Base-by-base conservation (phyloP, 106 monocot species). In the Xerophyta viscosa region DNA sequence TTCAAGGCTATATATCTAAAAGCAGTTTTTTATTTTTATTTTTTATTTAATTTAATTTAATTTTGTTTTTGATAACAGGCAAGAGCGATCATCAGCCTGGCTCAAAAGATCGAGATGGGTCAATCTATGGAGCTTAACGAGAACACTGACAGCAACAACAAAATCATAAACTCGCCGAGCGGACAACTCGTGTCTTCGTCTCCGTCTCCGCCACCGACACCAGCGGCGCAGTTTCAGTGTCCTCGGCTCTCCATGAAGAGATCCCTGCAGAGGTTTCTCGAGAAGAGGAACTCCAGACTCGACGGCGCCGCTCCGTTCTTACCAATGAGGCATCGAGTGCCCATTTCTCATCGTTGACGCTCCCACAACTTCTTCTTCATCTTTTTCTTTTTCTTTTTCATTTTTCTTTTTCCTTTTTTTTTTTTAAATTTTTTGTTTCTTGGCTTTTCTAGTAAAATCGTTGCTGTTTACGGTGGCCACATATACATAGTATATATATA, bases 221-320 rank as follows among this genome's bases (percentile, higher is more conserved):
- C 46, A 8, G 8, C 47, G 24, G 19, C 56, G 8, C 62, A 46
- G 21, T 7, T 52, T 3, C 20, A 31, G 17, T 39, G 20, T 26
- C 37, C 41, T 19, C 41, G 48, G 24, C 43, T 57, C 0, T 61
- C 71, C 20, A 77, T 71, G 77, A 77, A 66, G 66, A 46, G 61
- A 24, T 75, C 75, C 3, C 45, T 75, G 43, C 68, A 75, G 63
- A 27, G 58, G 15, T 60, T 61, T 48, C 66, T 66, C 8, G 47
- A 66, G 66, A 41, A 66, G 57, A 57, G 66, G 24, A 58, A 49
- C 48, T 25, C 48, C 0, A 46, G 66, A 27, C 8, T 41, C 6
- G 12, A 3, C 3, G 25, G 11, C 18, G 15, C 65, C 29, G 27
- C 27, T 46, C 46, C 46, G 15, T 46, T 18, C 46, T 18, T 2